Conservation (phyloP, 2,329 filamentous ascomycete species). For the Cadophora malorum region DNA sequence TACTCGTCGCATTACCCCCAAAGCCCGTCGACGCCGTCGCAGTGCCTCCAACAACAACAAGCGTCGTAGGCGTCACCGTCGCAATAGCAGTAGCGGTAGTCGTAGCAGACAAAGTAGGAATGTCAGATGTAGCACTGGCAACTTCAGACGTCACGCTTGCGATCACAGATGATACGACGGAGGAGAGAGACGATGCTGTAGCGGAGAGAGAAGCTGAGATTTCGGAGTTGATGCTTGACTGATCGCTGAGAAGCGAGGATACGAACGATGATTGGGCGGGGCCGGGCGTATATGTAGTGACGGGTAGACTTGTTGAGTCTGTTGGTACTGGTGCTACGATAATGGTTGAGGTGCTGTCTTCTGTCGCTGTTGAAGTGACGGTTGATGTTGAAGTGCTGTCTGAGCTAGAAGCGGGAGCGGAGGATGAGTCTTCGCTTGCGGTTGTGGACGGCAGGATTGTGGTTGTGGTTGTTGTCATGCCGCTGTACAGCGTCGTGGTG, state of each 20-base stretch:
- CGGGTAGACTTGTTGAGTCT: neutral
- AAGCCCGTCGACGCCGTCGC: neutral
- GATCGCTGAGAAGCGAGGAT: neutral
- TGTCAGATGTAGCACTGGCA: neutral
- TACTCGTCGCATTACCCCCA: slow-evolving; percentile 16
- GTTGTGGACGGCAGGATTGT: neutral
- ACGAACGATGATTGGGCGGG: neutral
- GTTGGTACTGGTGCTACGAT: neutral
- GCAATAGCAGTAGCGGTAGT: neutral
- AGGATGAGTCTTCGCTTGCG: neutral
- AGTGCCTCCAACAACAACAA: slow-evolving; percentile 7
- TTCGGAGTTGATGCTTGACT: neutral
- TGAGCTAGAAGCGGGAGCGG: neutral
- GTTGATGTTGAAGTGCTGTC: neutral
- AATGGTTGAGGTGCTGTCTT: neutral
- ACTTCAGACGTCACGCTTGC: neutral
- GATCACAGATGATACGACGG: neutral
- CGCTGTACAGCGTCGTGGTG: slow-evolving; percentile 32
- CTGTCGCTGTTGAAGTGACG: neutral
- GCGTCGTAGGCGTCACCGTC: slow-evolving; percentile 6
- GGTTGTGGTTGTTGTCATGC: neutral
- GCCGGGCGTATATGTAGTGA: neutral
- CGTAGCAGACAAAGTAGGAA: too few species aligned
- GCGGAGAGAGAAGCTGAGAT: neutral
- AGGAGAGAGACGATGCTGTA: neutral